These are phyloP conservation scores for Candida parachauliodes DNA, from an alignment of 805 yeast species.

Conservation along the genomic window DNA sequence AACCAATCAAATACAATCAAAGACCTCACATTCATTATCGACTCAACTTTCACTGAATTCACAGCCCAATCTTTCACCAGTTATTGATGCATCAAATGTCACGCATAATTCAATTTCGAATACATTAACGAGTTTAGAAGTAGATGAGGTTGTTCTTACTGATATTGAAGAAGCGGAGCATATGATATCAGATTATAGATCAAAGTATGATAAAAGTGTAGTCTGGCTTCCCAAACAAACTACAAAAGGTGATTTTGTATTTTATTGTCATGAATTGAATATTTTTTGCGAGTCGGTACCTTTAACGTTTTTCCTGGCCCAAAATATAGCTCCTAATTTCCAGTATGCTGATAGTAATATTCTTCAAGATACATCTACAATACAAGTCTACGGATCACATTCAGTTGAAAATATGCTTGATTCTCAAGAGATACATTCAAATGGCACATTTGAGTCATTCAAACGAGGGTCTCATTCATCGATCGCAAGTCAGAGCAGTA, in stretches of 20 bases:
- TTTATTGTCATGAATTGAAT: slow-evolving; percentile 57
- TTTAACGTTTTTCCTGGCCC: slow-evolving; percentile 28
- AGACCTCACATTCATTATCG: slow-evolving; percentile 4
- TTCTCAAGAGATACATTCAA: slow-evolving; percentile 10
- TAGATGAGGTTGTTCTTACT: slow-evolving; percentile 9
- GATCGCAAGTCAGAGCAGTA: slow-evolving; percentile 22
- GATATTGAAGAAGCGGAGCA: slow-evolving; percentile 28
- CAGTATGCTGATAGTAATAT: slow-evolving; percentile 25
- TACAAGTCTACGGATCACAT: slow-evolving; percentile 10
- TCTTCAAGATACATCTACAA: slow-evolving; percentile 17
- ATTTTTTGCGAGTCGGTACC: slow-evolving; percentile 61
- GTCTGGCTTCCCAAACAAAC: slow-evolving; percentile 64
- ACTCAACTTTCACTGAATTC: slow-evolving; percentile 4
- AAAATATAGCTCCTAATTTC: slow-evolving; percentile 18
- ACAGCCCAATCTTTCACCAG: slow-evolving; percentile 3
- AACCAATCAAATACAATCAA: slow-evolving; percentile 4
- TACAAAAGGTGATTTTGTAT: slow-evolving; percentile 51
- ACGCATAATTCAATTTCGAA: slow-evolving; percentile 13
- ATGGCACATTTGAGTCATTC: slow-evolving; percentile 23
- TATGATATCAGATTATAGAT: slow-evolving; percentile 20
- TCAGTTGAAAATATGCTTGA: slow-evolving; percentile 8
- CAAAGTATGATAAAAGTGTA: slow-evolving; percentile 17
- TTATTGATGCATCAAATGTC: slow-evolving; percentile 6
- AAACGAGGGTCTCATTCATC: slow-evolving; percentile 40
- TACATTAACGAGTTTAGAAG: slow-evolving; percentile 11